phyloP scores from a whole-genome alignment of 371 early-diverging fungal species.

The Ordospora pajunii region DNA sequence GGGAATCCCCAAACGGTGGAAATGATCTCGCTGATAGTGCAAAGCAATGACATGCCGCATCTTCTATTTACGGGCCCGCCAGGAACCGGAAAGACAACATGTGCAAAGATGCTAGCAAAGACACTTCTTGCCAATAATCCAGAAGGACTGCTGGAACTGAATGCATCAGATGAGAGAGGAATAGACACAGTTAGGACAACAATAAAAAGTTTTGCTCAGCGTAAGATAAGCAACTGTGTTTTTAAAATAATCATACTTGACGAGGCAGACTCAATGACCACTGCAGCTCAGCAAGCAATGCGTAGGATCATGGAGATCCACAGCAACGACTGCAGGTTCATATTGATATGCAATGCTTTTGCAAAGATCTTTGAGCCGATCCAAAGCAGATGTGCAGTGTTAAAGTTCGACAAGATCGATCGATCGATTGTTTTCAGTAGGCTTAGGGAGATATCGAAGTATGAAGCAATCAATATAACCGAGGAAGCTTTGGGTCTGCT shows the following conservation, averaged over 20 bases:
- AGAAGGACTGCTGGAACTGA: constrained; percentile 80
- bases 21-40: constrained; percentile 72
- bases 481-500: constrained; percentile 67
- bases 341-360: constrained; percentile 87
- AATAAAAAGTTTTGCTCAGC: constrained; percentile 80
- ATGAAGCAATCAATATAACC: constrained; percentile 66
- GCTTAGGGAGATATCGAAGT: constrained; percentile 69
- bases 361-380: constrained; percentile 96
- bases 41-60: constrained; percentile 86
- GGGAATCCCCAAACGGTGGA: constrained; percentile 83
- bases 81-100: constrained; percentile 97
- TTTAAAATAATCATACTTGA: constrained; percentile 86
- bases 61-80: constrained; percentile 85
- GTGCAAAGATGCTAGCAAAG: constrained; percentile 76
- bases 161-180: constrained; percentile 95
- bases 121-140: constrained; percentile 72
- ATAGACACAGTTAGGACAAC: constrained; percentile 89
- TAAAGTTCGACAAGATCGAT: constrained; percentile 71
- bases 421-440: constrained; percentile 69
- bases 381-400: constrained; percentile 86
- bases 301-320: constrained; percentile 91
- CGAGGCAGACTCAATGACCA: constrained; percentile 73
- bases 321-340: constrained; percentile 83
- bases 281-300: constrained; percentile 70
- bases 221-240: constrained; percentile 62